Base-by-base conservation (phyloP, 768 basidiomycete genomes). In the Tulasnella sp. region DNA sequence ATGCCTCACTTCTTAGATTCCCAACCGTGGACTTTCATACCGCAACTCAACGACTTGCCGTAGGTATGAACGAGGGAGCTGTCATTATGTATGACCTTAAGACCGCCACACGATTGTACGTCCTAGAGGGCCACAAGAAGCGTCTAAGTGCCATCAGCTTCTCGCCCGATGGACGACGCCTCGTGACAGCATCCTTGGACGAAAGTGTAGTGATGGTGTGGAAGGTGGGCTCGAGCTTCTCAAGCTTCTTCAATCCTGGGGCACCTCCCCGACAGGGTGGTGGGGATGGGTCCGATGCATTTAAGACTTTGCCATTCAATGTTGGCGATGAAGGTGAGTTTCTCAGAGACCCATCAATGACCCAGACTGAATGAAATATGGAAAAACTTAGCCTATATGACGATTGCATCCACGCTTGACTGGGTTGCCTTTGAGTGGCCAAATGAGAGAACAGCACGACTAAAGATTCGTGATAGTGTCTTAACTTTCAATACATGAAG, bases 61-160 rank as follows among this genome's bases (percentile, higher is more conserved):
- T 97, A 0, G 96, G 96, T 0, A 94, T 93, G 0, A 82, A 80
- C 58, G 96, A 99, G 72, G 96, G 94, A 0, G 92, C 92, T 0
- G 83, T 92, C 53, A 78, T 91, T 60, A 92, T 96, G 84, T 98
- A 96, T 67, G 96, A 98, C 68, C 78, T 98, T 53, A 96, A 97
- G 71, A 92, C 92, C 0, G 93, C 92, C 0, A 97, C 88, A 0
- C 81, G 96, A 10, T 75, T 98, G 12, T 99, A 97, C 66, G 88
- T 99, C 0, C 80, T 99, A 10, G 93, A 98, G 65, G 85, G 90
- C 0, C 93, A 97, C 73, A 83, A 82, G 68, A 83, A 84, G 66
- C 75, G 78, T 1, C 80, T 92, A 9, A 80, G 87, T 0, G 91
- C 90, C 0, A 85, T 89, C 62, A 88, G 84, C 60, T 98, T 96